Conservation (phyloP, 1,284 basidiomycete genomes). For the Marasmius sp. region DNA sequence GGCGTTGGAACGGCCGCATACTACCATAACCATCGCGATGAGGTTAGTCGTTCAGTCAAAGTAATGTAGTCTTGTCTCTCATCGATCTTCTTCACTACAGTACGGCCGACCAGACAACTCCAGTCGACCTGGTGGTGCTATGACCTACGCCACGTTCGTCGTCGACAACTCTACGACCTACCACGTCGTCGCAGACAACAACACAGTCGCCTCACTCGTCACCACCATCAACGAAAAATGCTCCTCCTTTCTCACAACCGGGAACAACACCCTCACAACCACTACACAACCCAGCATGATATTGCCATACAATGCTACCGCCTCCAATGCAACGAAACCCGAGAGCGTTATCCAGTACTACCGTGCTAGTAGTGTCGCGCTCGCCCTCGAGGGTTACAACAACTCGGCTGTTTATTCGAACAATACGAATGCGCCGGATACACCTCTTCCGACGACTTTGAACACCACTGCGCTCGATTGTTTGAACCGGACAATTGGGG, state of each 20-base stretch:
- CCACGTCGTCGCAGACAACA: conserved; percentile 57
- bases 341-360: conserved; percentile 61
- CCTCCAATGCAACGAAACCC: conserved; percentile 36
- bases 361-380: conserved; percentile 52
- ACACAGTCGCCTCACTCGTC: conserved; percentile 51
- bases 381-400: conserved; percentile 36
- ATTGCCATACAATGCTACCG: conserved; percentile 10
- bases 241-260: conserved; percentile 14
- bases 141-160: conserved; percentile 49
- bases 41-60: conserved; percentile 23
- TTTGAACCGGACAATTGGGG: conserved; percentile 58
- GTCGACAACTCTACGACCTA: conserved; percentile 48
- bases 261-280: not conserved
- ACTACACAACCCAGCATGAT: conserved; percentile 1
- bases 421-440: not conserved
- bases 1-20: conserved; percentile 36
- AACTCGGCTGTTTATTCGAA: not conserved
- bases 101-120: conserved; percentile 54
- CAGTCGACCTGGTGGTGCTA: conserved; percentile 57
- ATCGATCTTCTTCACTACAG: conserved; percentile 29
- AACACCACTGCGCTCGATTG: conserved; percentile 40
- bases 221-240: conserved; percentile 47
- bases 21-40: conserved; percentile 37
- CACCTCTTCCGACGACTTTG: not conserved
- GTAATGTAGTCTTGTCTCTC: not conserved